Percentiles rank a stretch among this genome's conserved stretches.
phyloP scores from a whole-genome alignment of 768 basidiomycete genomes.

The Amanita exitialis region DNA sequence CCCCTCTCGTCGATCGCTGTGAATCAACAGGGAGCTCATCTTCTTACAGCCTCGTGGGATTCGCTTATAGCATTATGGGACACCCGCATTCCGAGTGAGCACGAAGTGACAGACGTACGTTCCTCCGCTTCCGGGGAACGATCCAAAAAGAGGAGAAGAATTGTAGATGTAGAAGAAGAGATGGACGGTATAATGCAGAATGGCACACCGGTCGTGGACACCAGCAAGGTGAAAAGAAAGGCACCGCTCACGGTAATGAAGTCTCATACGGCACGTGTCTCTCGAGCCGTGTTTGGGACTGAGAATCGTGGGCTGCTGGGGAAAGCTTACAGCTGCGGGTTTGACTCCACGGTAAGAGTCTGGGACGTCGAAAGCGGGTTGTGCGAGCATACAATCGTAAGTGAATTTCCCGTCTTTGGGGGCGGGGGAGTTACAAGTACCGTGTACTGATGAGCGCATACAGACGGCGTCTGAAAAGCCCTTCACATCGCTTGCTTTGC shows the following conservation, averaged over 20 bases:
- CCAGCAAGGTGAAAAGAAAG: slow-evolving; percentile 38
- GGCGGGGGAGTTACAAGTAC: background rate
- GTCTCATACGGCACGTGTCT: slow-evolving; percentile 78
- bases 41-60: slow-evolving; percentile 88
- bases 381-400: slow-evolving; percentile 59
- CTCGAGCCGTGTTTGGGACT: slow-evolving; percentile 52
- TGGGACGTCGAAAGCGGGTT: slow-evolving; percentile 84
- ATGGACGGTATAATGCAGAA: background rate
- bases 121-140: slow-evolving; percentile 19
- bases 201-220: background rate
- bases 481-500: slow-evolving; percentile 54
- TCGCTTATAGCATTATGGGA: slow-evolving; percentile 77
- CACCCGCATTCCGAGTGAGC: slow-evolving; percentile 41
- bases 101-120: slow-evolving; percentile 14
- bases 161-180: slow-evolving; percentile 29
- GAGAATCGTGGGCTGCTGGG: slow-evolving; percentile 11
- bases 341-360: slow-evolving; percentile 80
- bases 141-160: slow-evolving; percentile 54
- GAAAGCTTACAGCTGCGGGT: slow-evolving; percentile 67
- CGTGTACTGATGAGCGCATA: background rate
- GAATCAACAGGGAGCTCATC: slow-evolving; percentile 41
- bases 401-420: slow-evolving; percentile 15
- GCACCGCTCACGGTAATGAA: slow-evolving; percentile 67
- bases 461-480: slow-evolving; percentile 67
- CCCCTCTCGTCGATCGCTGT: slow-evolving; percentile 67